Base-by-base conservation (phyloP, 352 stramenopile species). In the Globisporangium irregulare region DNA sequence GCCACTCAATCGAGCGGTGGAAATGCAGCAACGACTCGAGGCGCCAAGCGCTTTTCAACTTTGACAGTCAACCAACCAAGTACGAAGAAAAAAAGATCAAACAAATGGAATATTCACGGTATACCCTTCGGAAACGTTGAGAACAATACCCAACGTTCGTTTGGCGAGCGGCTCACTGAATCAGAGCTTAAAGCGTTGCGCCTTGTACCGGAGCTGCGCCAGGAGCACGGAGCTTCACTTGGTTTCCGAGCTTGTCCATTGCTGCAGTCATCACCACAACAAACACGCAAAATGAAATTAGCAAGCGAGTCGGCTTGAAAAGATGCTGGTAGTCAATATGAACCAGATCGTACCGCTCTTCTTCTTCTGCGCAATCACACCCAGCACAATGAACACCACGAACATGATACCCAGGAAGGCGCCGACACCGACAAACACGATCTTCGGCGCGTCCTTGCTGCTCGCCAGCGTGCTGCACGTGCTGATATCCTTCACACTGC, bases 371-470 rank as follows among this genome's bases (percentile, higher is more conserved):
- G 87, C 86, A 1, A 85, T 76, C 54, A 95, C 71, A 9, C 74
- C 82, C 15, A 95, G 80, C 8, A 74, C 81, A 34, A 91, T 74
- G 66, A 94, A 95, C 10, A 94, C 83, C 22, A 91, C 76, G 9
- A 85, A 62, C 80, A 93, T 94, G n/a, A 91, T 69, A 8, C 65
- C 82, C 63, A 95, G 54, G 70, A 94, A 95, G 3, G 62, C 71
- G 43, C 86, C 87, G 4, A 93, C 78, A n/a, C 69, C 82, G 6
- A 76, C 75, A 55, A 95, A 95, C 66, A 95, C 91, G 32, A 82
- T 66, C 69, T 88, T 86, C 0, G 87, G 87, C 3, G 87, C 87
- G 27, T 72, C 69, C 34, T 78, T 68, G 51, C 76, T 90, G 69
- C 80, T 93, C 22, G 72, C 73, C 20, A 95, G 73, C 48, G 80